These are phyloP conservation scores for Clohesyomyces aquaticus DNA, from an alignment of 495 filamentous ascomycete genomes.

Conservation along the genomic window DNA sequence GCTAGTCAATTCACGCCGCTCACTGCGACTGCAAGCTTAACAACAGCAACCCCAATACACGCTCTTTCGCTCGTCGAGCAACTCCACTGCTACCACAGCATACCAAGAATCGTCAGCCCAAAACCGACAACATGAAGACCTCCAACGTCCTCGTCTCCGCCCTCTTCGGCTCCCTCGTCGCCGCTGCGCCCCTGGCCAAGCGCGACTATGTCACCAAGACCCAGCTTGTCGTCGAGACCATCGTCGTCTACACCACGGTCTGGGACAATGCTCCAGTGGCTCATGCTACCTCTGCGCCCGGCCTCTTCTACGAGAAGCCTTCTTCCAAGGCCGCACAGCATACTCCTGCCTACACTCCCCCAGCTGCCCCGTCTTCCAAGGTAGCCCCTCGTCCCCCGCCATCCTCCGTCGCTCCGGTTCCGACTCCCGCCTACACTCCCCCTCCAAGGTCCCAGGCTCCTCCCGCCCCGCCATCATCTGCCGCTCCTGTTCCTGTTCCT, in stretches of 20 bases:
- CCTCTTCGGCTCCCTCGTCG: conserved; percentile 26
- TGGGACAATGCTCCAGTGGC: conserved; percentile 11
- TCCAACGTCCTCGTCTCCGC: conserved; percentile 32
- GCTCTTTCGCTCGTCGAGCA: conserved; percentile 8
- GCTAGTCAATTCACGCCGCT: conserved; percentile 31
- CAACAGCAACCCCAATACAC: conserved; percentile 15
- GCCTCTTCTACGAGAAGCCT: conserved; percentile 32
- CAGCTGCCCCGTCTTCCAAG: neutral
- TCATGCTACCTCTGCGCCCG: conserved; percentile 8
- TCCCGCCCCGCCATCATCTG: too few species aligned
- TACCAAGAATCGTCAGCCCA: conserved; percentile 7
- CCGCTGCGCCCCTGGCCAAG: conserved; percentile 27
- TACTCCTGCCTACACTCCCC: conserved; percentile 7
- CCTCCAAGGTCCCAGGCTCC: neutral
- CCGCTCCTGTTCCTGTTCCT: conserved; percentile 10
- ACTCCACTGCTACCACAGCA: conserved; percentile 28
- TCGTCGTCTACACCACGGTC: conserved; percentile 33
- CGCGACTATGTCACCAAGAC: conserved; percentile 34
- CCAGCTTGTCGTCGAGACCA: conserved; percentile 29
- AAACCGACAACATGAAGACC: conserved; percentile 32
- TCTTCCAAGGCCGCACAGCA: neutral
- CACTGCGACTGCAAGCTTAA: conserved; percentile 6
- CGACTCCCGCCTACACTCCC: conserved; percentile 11
- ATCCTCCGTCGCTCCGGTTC: conserved; percentile 6
- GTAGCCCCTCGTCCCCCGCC: neutral